Evolutionary conservation across 495 filamentous ascomycete species (phyloP), one percentile per base, ranked within the genome.

Genomic region (Cercophora scortea): DNA sequence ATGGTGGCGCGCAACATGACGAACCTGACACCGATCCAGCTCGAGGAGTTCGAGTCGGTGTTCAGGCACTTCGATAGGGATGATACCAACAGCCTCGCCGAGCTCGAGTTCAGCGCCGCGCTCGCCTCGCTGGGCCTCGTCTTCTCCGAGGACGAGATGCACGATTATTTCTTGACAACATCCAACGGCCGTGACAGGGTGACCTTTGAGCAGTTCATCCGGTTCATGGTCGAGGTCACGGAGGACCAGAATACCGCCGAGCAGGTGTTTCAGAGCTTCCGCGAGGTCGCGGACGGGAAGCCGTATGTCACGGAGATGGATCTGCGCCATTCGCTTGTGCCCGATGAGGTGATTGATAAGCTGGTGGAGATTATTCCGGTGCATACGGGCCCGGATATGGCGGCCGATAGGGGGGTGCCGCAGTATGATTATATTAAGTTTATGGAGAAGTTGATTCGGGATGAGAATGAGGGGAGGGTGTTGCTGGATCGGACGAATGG

Each of bases 51-150:
- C 63, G 93, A 98, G 68, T 90, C 85, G 1, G 93, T 98, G 6
- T 97, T 98, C 76, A 79, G 93, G 25, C 94, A 98, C 69, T 98
- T 98, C 57, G 93, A 98, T 65, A 83, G 90, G n/a, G 90, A 96
- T 61, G 79, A 85, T 33, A 87, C 83, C 39, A 97, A 97, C 65
- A 87, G 84, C 15, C 75, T 98, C n/a, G 83, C 87, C 17, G 93
- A 98, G 64, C 78, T 96, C 15, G 93, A 98, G 61, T 98, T 98
- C 67, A 90, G 87, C 8, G 93, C 92, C 6, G 93, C 93, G 3
- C 75, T 98, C 50, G 94, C 94, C 25, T 94, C 88, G 65, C 74
- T 98, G 18, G 92, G 93, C 0, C 74, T 98, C 7, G 91, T 96
- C 1, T 98, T 95, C 59, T 89, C 92, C 59, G 90, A 96, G 60